Base-by-base conservation (phyloP, 2,329 filamentous ascomycete genomes). In the Aspergillus sp. region DNA sequence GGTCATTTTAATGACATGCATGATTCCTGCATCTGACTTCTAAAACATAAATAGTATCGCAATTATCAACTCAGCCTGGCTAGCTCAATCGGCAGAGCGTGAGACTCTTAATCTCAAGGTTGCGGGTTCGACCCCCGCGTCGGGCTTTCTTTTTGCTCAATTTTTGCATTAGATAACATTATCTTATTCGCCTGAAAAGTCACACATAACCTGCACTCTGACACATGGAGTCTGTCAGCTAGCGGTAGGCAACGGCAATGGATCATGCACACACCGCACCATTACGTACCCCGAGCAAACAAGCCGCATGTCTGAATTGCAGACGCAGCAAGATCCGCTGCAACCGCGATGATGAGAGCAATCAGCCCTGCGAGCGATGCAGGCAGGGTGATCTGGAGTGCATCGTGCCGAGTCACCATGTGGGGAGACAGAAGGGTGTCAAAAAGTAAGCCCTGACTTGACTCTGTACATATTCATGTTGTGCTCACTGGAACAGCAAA, bases 401-500 rank as follows among this genome's bases (percentile, higher is more conserved):
- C 60, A 70, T 85, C 4, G 79, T 85, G 2, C 83, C 77, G n/a
- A 78, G 78, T n/a, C 86, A 86, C 59, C 83, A 86, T 51, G 77
- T 86, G 3, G 84, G 84, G 5, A 73, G 85, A 43, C 83, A 86
- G 59, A 87, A 87, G 60, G 85, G 84, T 26, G 83, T 87, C 50
- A 88, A 87, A 64, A 88, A 88, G 84, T 84, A 66, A 52, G 55
- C 48, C 6, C 12, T 36, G 19, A 19, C 19, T 2, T 19, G 19
- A 19, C 19, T 19, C 66, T 28, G 36, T 8, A 5, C 12, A 26
- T 8, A 9, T 39, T 72, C 55, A 36, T 35, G n/a, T 34, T 3
- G 48, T 41, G 30, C 44, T 35, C 8, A 33, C 10, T 44, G n/a
- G 26, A n/a, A 2, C 52, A 87, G 84, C 64, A 88, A 88, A 65